Conservation (phyloP, 371 early-diverging fungal species). For the Mortierella sp. region DNA sequence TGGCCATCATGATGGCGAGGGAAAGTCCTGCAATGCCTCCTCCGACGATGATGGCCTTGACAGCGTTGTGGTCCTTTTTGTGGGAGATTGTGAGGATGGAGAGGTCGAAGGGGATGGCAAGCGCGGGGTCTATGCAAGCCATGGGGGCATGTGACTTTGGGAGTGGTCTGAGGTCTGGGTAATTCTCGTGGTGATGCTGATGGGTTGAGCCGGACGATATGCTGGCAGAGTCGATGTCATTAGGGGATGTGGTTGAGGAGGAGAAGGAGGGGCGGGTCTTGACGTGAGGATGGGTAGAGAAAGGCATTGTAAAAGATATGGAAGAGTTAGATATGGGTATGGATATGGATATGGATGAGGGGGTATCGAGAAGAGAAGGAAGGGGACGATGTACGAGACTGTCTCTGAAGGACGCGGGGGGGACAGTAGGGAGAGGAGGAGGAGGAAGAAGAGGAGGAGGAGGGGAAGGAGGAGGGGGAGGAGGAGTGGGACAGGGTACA, state of each 20-base stretch:
- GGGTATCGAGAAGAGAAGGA: background rate
- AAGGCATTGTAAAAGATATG: background rate
- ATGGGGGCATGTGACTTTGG: constrained; percentile 39
- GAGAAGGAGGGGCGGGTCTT: constrained; percentile 10
- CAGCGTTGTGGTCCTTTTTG: constrained; percentile 21
- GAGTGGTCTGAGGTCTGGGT: constrained; percentile 35
- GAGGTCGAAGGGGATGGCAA: constrained; percentile 49
- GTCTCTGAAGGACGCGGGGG: background rate
- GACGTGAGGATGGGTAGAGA: background rate
- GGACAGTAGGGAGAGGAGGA: background rate
- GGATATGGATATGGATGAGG: background rate
- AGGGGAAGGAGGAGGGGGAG: background rate
- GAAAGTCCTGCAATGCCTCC: constrained; percentile 43
- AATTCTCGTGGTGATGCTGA: background rate
- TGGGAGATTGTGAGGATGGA: constrained; percentile 57
- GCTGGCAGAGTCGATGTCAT: constrained; percentile 17
- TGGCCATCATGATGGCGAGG: constrained; percentile 48
- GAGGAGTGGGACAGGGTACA: background rate
- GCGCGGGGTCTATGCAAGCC: constrained; percentile 28
- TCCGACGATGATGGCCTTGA: constrained; percentile 54
- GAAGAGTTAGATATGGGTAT: background rate
- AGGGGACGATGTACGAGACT: background rate
- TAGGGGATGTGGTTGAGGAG: constrained; percentile 1
- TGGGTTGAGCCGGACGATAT: constrained; percentile 20
- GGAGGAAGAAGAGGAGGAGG: background rate